phyloP scores from a whole-genome alignment of 441 rosid species.

The Arabidopsis lyrata region DNA sequence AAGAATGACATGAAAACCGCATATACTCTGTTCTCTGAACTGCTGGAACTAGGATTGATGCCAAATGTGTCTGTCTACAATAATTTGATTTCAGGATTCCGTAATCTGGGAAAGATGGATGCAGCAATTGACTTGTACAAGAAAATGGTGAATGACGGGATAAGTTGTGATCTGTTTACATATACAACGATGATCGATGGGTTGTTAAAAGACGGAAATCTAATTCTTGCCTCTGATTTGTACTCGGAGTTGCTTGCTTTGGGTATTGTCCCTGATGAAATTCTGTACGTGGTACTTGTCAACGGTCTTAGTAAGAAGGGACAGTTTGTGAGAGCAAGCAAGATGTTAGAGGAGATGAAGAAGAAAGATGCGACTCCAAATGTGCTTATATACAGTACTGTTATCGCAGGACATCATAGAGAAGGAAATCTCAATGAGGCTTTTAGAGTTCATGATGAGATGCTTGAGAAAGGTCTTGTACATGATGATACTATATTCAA shows the following conservation, averaged over 20 bases:
- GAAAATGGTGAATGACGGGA: constrained; percentile 61
- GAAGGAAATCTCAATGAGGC: constrained; percentile 73
- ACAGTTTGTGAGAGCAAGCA: constrained; percentile 61
- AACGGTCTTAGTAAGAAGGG: constrained; percentile 66
- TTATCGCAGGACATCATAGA: constrained; percentile 70
- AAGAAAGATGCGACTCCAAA: constrained; percentile 51
- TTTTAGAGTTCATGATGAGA: constrained; percentile 70
- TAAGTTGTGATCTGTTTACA: constrained; percentile 59
- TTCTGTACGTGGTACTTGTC: constrained; percentile 64
- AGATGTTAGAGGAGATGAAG: constrained; percentile 66
- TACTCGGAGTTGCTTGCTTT: constrained; percentile 70
- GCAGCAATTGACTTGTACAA: constrained; percentile 63
- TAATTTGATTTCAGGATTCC: constrained; percentile 66
- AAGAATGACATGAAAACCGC: constrained; percentile 57
- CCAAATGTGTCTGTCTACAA: constrained; percentile 59
- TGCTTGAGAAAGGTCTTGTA: constrained; percentile 74
- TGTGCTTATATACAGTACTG: constrained; percentile 57
- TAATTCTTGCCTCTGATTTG: constrained; percentile 67
- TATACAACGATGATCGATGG: constrained; percentile 73
- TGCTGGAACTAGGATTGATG: constrained; percentile 61
- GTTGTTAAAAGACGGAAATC: constrained; percentile 64
- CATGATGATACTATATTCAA: constrained; percentile 63
- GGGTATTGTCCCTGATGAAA: constrained; percentile 70
- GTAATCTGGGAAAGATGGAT: constrained; percentile 56
- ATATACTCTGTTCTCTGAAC: constrained; percentile 61